Evolutionary conservation across 2,329 filamentous ascomycete species (phyloP), one percentile per base, ranked within the genome.

Genomic region (Corinectria fuckeliana): DNA sequence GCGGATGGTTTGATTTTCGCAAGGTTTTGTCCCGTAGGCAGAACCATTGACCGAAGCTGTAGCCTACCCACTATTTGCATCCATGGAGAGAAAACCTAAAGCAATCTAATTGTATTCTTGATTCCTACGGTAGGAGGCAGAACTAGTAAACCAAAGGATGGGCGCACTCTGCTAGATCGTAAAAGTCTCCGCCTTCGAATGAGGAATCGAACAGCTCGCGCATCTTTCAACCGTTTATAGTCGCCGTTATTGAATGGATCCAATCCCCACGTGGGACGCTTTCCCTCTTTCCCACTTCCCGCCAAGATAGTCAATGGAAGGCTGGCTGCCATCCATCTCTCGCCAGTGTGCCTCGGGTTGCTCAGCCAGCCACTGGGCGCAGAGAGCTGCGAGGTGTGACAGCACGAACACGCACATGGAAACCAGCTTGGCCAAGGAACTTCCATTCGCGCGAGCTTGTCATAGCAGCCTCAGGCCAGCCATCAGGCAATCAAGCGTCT

Each of bases 401-500:
- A 32, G 25, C 18, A 34, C 34, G 52, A 25, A 48, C 44, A 20
- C 28, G n/a, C n/a, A n/a, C n/a, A n/a, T 56, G 28, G 32, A 20
- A 55, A 23, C 49, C 25, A 16, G 23, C 41, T 39, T 34, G 44
- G 44, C 28, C 45, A 11, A 47, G 14, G 16, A 45, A 16, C 23
- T 47, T 32, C n/a, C 11, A 13, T 16, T 13, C n/a, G 32, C 25
- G n/a, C 16, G 30, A 16, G n/a, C 5, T 30, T 13, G 26, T 18
- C 42, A 11, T 30, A 26, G 30, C 30, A 56, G 54, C 54, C 54
- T 56, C 28, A 56, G 54, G n/a, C n/a, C n/a, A n/a, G n/a, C n/a
- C n/a, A n/a, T n/a, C n/a, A n/a, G n/a, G n/a, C n/a, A n/a, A n/a
- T n/a, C n/a, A n/a, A n/a, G n/a, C n/a, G n/a, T n/a, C n/a, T n/a